A percentile compares a stretch with the other conserved stretches of the same genome.
Conservation (phyloP, 257 asterid species). For the Fraxinus cuspidata region DNA sequence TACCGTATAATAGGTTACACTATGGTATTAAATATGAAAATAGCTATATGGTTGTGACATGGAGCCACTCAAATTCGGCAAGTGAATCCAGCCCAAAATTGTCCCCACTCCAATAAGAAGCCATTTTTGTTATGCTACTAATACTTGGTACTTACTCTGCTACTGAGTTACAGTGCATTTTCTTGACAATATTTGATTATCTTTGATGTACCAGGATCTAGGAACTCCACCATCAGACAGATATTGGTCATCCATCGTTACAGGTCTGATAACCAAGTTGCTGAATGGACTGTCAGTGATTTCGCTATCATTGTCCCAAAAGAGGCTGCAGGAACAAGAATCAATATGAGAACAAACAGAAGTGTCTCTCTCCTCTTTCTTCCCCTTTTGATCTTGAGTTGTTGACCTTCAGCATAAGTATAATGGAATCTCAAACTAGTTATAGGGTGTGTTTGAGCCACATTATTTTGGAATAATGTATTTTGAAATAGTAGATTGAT, state of each 20-base stretch:
- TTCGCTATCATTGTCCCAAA: constrained; percentile 48
- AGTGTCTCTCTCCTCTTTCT: not conserved
- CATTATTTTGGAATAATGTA: too few relatives aligned
- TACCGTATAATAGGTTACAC: too few relatives aligned
- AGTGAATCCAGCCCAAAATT: too few relatives aligned
- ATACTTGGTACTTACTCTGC: too few relatives aligned
- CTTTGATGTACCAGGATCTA: constrained; percentile 48
- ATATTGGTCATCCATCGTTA: constrained; percentile 50
- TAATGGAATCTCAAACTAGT: not conserved
- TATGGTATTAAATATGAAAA: not conserved
- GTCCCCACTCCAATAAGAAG: too few relatives aligned
- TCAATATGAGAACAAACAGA: not conserved
- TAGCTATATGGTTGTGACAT: not conserved
- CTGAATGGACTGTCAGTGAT: constrained; percentile 58
- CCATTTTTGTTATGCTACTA: too few relatives aligned
- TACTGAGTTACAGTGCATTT: not conserved
- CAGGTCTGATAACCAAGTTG: constrained; percentile 39
- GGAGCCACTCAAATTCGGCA: too few relatives aligned
- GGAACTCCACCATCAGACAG: constrained; percentile 46
- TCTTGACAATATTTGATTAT: not conserved
- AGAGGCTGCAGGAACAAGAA: constrained; percentile 1
- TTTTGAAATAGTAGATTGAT: too few relatives aligned
- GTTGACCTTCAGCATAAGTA: not conserved
- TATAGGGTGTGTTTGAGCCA: too few relatives aligned
- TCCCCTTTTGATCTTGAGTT: not conserved